Conservation (phyloP, 2,329 filamentous ascomycete species). For the Botrytis fabae region DNA sequence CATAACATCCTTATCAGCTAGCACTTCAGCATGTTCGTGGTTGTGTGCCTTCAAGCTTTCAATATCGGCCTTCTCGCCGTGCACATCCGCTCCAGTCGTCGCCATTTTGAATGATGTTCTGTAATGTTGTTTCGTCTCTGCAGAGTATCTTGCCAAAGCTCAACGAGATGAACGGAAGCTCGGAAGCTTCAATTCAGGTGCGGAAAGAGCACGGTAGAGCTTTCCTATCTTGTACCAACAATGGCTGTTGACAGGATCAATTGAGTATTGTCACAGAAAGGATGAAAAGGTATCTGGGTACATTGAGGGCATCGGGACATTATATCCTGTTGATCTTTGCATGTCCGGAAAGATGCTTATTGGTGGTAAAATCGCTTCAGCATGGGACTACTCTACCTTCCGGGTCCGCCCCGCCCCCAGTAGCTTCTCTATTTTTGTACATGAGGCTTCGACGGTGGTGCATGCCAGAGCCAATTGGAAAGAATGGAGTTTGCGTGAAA, state of each 20-base stretch:
- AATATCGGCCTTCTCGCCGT: background rate
- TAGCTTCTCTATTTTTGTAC: background rate
- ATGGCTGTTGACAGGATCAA: background rate
- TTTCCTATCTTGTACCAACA: background rate
- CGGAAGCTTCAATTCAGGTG: background rate
- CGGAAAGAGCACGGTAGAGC: background rate
- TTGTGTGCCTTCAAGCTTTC: background rate
- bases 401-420: background rate
- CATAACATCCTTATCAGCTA: background rate
- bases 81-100: background rate
- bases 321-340: slow-evolving; percentile 3
- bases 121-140: background rate
- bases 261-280: background rate
- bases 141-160: background rate
- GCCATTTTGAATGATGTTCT: background rate
- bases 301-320: background rate
- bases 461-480: background rate
- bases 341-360: background rate
- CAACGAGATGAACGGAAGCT: background rate
- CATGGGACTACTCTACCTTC: background rate
- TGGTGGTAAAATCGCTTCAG: slow-evolving; percentile 1
- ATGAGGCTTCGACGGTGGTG: background rate
- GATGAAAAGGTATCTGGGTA: background rate
- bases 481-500: background rate
- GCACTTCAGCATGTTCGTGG: background rate